A percentile compares a stretch with the other conserved stretches of the same genome.
These are phyloP conservation scores for Apiospora sp. DNA, from an alignment of 2,329 filamentous ascomycete species.

Conservation along the genomic window DNA sequence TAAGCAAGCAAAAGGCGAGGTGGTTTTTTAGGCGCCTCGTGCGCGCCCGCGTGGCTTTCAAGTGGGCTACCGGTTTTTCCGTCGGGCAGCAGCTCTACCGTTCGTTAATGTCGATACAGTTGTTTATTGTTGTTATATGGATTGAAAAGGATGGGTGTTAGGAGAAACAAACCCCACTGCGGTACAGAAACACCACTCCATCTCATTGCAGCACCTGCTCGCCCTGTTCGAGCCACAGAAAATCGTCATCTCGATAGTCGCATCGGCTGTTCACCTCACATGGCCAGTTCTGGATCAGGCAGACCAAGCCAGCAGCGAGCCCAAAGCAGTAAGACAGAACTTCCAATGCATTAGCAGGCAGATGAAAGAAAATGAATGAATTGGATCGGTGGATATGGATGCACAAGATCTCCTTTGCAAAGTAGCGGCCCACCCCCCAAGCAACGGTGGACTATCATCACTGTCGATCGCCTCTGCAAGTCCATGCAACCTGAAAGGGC, in stretches of 20 bases:
- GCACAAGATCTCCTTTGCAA: background rate
- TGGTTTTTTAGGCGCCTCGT: background rate
- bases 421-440: background rate
- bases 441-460: conserved; percentile 1
- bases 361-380: background rate
- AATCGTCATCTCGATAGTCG: conserved; percentile 14
- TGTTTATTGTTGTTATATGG: background rate
- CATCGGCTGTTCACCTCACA: background rate
- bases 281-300: background rate
- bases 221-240: background rate
- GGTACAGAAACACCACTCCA: background rate
- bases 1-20: background rate
- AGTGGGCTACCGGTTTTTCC: background rate
- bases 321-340: conserved; percentile 11
- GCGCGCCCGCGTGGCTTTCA: background rate
- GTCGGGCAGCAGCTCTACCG: background rate
- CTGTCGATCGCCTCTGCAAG: background rate
- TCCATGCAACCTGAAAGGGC: background rate
- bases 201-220: too few relatives aligned
- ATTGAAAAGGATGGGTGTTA: background rate
- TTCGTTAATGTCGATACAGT: background rate
- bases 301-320: background rate
- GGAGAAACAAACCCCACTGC: background rate
- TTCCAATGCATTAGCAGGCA: background rate
- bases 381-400: background rate